A percentile compares a stretch with the other conserved stretches of the same genome.
phyloP scores from a whole-genome alignment of 208 protist species.

The Porcisia hertigi region DNA sequence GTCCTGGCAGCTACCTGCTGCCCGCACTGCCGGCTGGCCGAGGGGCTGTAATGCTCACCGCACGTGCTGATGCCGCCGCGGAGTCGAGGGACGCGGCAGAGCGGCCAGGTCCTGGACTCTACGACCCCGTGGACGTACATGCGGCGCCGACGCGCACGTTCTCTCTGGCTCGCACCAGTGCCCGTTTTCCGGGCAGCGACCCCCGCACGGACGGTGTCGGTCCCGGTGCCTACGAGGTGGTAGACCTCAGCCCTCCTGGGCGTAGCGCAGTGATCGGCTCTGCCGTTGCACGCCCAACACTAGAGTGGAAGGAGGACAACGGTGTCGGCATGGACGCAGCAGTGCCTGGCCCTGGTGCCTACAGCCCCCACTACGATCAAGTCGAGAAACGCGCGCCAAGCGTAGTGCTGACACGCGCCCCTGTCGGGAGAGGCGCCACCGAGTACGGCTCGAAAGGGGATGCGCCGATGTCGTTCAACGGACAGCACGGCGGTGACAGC shows the following conservation, averaged over 20 bases:
- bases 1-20: constrained; percentile 38
- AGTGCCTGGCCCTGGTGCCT: constrained; percentile 41
- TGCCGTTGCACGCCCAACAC: constrained; percentile 16
- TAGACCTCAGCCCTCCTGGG: constrained; percentile 23
- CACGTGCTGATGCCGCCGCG: neutral
- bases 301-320: constrained; percentile 1
- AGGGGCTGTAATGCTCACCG: constrained; percentile 13
- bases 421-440: neutral
- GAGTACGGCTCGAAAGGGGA: neutral
- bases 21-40: constrained; percentile 30
- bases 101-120: constrained; percentile 54
- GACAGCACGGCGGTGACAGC: neutral
- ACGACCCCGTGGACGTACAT: constrained; percentile 31
- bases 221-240: constrained; percentile 34
- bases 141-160: constrained; percentile 10
- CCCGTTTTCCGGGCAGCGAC: constrained; percentile 16
- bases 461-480: constrained; percentile 1
- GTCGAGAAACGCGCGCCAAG: constrained; percentile 18
- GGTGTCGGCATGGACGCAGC: neutral
- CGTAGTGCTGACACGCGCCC: constrained; percentile 20
- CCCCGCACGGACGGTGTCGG: constrained; percentile 6
- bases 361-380: constrained; percentile 32
- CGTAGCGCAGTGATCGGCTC: constrained; percentile 38
- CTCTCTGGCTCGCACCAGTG: constrained; percentile 25
- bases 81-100: constrained; percentile 2